Base-by-base conservation (phyloP, 2,329 filamentous ascomycete genomes). In the Myriosclerotinia scirpicola region DNA sequence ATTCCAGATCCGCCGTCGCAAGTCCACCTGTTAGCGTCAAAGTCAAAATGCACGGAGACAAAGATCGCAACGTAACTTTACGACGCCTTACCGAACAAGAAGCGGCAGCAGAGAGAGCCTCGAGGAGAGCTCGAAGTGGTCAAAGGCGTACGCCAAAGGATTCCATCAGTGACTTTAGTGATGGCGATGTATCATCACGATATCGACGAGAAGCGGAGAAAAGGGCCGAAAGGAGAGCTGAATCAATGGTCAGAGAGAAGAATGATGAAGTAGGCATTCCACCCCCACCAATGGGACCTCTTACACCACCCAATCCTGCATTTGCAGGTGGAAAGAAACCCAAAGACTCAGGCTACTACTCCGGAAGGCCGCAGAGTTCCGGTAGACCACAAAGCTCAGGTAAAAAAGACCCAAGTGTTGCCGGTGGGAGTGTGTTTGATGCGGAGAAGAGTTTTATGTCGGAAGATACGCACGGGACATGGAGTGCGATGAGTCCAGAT, bases 321-420 rank as follows among this genome's bases (percentile, higher is more conserved):
- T 87, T 85, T 72, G 83, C 85, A 6, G 81, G 80, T 53, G 81
- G 81, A 0, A 78, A 79, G 67, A 80, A 81, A 72, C 79, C 76
- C 14, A 88, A 87, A 72, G 86, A 89, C 73, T 86, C 84, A 54
- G 84, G 84, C 11, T 88, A 88, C 72, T 88, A 86, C 73, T 86
- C 84, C 3, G 84, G 84, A 8, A 77, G 79, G 67, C 77, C 81
- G 2, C 67, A 64, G 14, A 68, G 70, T 34, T 75, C 74, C 14
- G 66, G 65, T 22, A 68, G 69, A 22, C 75, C 73, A 11, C 55
- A 59, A 46, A 74, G 52, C 8, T n/a, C 67, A 3, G 69, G 69
- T 46, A 66, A 63, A 4, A 53, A 26, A 17, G 54, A 54, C 9
- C 60, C 62, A 2, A 79, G 80, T 36, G 67, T 66, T 14, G 68